Conservation (phyloP, 2,329 filamentous ascomycete genomes). For the Microdochium paspali region DNA sequence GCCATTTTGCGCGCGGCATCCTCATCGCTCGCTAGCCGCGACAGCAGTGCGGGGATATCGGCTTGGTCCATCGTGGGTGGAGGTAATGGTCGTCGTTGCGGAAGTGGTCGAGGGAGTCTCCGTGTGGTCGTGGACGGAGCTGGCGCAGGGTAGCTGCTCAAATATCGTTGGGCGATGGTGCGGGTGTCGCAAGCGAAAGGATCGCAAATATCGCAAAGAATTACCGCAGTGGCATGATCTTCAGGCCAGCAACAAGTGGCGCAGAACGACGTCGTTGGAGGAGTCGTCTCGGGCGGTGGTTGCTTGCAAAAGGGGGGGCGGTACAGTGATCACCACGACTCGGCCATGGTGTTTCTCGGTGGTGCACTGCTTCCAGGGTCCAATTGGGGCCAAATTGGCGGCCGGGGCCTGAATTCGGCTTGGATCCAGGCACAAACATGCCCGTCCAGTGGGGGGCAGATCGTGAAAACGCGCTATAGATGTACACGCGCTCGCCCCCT, state of each 20-base stretch:
- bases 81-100: neutral
- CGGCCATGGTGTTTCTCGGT: neutral
- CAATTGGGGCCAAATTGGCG: neutral
- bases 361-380: neutral
- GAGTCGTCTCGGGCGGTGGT: neutral
- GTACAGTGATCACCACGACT: neutral
- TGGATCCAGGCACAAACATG: neutral
- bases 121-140: neutral
- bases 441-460: neutral
- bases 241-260: neutral
- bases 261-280: neutral
- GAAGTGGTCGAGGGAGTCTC: neutral
- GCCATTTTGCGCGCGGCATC: conserved; percentile 97
- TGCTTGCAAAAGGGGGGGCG: neutral
- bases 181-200: neutral
- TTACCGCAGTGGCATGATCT: neutral
- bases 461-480: neutral
- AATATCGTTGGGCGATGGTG: neutral
- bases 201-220: neutral
- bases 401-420: neutral
- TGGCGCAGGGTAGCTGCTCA: neutral
- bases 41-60: conserved; percentile 55
- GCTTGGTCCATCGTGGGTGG: conserved; percentile 49
- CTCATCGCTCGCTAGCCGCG: conserved; percentile 59
- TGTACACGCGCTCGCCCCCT: neutral